phyloP scores from a whole-genome alignment of 805 yeast species.

The Torulaspora quercuum region DNA sequence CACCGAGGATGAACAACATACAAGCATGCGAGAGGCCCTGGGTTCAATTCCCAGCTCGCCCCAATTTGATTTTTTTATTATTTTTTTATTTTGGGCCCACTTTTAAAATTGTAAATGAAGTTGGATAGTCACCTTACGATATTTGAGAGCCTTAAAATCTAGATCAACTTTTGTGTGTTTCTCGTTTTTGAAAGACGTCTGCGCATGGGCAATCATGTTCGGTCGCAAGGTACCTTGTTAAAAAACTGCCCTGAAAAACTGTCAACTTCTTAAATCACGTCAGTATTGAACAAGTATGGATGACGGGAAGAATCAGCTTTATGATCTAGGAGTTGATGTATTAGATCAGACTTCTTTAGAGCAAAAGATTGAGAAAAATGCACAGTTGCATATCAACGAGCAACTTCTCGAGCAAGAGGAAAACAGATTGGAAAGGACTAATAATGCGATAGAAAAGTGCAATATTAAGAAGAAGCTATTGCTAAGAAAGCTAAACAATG shows the following conservation, averaged over 20 bases:
- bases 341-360: conserved; percentile 84
- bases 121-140: too few relatives aligned
- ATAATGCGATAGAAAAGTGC: conserved; percentile 44
- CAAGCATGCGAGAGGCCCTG: conserved; percentile 56
- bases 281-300: conserved; percentile 12
- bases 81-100: too few relatives aligned
- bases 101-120: too few relatives aligned
- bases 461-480: conserved; percentile 46
- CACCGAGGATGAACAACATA: conserved; percentile 16
- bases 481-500: conserved; percentile 46
- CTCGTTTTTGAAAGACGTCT: too few relatives aligned
- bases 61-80: conserved; percentile 25
- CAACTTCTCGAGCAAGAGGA: conserved; percentile 71
- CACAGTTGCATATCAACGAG: conserved; percentile 55
- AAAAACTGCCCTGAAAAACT: too few relatives aligned
- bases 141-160: too few relatives aligned
- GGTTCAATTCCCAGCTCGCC: conserved; percentile 57
- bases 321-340: conserved; percentile 50
- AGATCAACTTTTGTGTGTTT: too few relatives aligned
- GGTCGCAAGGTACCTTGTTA: too few relatives aligned
- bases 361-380: conserved; percentile 61
- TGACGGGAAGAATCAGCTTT: conserved; percentile 6
- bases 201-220: too few relatives aligned
- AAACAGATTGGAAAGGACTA: conserved; percentile 68
- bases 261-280: too few relatives aligned